Evolutionary conservation across 306 rosid genomes (phyloP).

Genomic region (Cucurbita moschata): DNA sequence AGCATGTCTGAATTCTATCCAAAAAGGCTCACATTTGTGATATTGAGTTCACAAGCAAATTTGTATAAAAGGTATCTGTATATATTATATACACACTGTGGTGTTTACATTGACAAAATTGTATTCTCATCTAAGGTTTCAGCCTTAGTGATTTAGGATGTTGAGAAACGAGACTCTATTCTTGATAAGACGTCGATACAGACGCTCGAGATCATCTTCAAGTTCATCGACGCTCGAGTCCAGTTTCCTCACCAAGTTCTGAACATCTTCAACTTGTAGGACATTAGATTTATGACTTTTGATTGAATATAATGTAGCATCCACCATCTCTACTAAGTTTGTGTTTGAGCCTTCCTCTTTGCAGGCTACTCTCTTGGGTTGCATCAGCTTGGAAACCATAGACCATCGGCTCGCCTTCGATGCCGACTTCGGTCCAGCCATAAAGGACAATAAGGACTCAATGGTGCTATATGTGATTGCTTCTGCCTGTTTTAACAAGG

Average conservation of each 20-base stretch:
- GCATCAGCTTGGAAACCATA: conserved; percentile 10
- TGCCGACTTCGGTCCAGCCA: conserved; percentile 2
- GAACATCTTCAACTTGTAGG: not conserved
- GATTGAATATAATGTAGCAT: conserved; percentile 1
- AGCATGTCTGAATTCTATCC: no score
- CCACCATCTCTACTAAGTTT: conserved; percentile 13
- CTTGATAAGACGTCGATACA: conserved; percentile 14
- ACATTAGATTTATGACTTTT: not conserved
- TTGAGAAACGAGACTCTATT: conserved; percentile 21
- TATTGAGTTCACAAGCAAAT: not conserved
- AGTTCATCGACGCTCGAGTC: conserved; percentile 5
- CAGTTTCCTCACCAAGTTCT: not conserved
- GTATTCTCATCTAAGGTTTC: not conserved
- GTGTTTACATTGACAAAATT: not conserved
- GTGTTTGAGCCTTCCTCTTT: not conserved
- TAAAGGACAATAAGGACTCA: conserved; percentile 7
- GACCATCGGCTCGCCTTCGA: conserved; percentile 8
- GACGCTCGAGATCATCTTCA: conserved; percentile 8
- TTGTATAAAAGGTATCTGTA: not conserved
- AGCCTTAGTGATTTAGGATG: conserved; percentile 10
- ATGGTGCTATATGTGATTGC: not conserved
- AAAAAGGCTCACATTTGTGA: no score
- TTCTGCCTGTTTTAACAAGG: conserved; percentile 4
- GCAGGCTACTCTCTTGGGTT: conserved; percentile 10
- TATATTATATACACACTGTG: not conserved